These are phyloP conservation scores for Trametes sanguinea DNA, from an alignment of 768 basidiomycete species.

Conservation along the genomic window DNA sequence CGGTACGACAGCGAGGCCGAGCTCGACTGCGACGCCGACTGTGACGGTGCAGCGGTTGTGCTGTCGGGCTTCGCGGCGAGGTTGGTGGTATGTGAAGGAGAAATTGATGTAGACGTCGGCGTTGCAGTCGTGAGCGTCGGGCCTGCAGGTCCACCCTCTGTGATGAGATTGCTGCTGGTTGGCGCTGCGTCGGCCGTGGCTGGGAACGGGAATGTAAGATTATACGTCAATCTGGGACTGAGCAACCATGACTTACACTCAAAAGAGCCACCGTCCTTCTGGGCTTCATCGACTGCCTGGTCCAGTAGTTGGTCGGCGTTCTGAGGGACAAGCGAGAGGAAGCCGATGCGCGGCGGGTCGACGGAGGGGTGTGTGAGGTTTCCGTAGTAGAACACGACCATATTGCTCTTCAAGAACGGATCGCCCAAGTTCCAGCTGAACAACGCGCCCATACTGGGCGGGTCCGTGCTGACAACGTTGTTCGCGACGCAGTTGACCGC, in stretches of 20 bases:
- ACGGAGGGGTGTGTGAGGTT: slow-evolving; percentile 67
- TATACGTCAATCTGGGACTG: neutral
- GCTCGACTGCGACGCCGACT: neutral
- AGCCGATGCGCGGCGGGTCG: slow-evolving; percentile 70
- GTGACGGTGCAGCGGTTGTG: neutral
- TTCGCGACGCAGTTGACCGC: slow-evolving; percentile 48
- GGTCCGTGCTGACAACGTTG: slow-evolving; percentile 64
- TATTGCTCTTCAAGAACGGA: slow-evolving; percentile 75
- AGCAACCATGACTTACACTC: slow-evolving; percentile 4
- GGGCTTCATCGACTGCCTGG: slow-evolving; percentile 38
- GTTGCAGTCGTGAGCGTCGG: neutral
- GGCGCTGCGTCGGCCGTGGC: slow-evolving; percentile 16
- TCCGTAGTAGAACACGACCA: slow-evolving; percentile 77
- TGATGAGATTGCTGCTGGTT: slow-evolving; percentile 14
- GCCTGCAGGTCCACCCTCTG: neutral
- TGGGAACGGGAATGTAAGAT: neutral
- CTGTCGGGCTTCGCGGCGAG: neutral
- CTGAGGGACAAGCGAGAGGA: slow-evolving; percentile 66
- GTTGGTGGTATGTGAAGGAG: neutral
- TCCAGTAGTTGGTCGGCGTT: slow-evolving; percentile 50
- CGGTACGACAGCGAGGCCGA: slow-evolving; percentile 4
- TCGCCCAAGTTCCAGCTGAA: slow-evolving; percentile 80
- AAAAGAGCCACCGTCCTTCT: slow-evolving; percentile 26
- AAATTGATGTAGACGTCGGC: neutral
- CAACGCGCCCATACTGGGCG: slow-evolving; percentile 57